Percentiles rank a stretch among this genome's conserved stretches.
Evolutionary conservation across 768 basidiomycete genomes (phyloP).

Genomic region (Suillus weaverae): DNA sequence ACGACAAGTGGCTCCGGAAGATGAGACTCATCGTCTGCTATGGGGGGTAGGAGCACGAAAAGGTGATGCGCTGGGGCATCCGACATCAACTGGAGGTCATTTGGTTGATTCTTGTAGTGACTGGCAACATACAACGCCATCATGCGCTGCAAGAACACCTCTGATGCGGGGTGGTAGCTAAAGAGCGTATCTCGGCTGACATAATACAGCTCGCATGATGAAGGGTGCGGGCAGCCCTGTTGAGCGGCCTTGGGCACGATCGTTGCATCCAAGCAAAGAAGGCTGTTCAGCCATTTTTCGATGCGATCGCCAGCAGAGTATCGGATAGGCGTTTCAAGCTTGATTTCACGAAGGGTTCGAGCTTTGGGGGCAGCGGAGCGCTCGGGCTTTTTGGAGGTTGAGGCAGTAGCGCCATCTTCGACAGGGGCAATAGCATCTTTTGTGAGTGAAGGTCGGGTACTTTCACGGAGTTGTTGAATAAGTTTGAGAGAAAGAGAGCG

Average conservation of each 20-base stretch:
- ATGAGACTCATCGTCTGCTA: slow-evolving; percentile 85
- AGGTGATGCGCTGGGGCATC: slow-evolving; percentile 97
- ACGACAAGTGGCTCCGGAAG: slow-evolving; percentile 96
- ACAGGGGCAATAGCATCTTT: slow-evolving; percentile 52
- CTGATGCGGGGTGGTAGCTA: slow-evolving; percentile 96
- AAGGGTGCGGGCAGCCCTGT: slow-evolving; percentile 93
- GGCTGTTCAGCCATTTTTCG: slow-evolving; percentile 89
- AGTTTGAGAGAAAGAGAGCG: slow-evolving; percentile 97
- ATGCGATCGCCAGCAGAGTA: slow-evolving; percentile 85
- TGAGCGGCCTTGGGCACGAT: slow-evolving; percentile 45
- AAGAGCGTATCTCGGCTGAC: slow-evolving; percentile 96
- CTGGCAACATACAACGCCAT: slow-evolving; percentile 97
- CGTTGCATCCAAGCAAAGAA: slow-evolving; percentile 91
- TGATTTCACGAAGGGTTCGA: slow-evolving; percentile 87
- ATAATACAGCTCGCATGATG: slow-evolving; percentile 91
- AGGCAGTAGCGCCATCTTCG: slow-evolving; percentile 38
- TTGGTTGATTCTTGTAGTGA: slow-evolving; percentile 99
- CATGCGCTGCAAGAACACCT: slow-evolving; percentile 96
- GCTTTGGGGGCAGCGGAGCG: slow-evolving; percentile 60
- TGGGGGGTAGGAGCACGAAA: slow-evolving; percentile 91
- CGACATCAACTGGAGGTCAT: slow-evolving; percentile 95
- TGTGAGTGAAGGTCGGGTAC: slow-evolving; percentile 74
- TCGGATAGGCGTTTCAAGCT: slow-evolving; percentile 92
- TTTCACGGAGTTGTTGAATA: slow-evolving; percentile 94
- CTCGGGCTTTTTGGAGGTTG: slow-evolving; percentile 52